Evolutionary conservation across 208 protist genomes (phyloP).

Genomic region (Plasmodiophora brassicae): DNA sequence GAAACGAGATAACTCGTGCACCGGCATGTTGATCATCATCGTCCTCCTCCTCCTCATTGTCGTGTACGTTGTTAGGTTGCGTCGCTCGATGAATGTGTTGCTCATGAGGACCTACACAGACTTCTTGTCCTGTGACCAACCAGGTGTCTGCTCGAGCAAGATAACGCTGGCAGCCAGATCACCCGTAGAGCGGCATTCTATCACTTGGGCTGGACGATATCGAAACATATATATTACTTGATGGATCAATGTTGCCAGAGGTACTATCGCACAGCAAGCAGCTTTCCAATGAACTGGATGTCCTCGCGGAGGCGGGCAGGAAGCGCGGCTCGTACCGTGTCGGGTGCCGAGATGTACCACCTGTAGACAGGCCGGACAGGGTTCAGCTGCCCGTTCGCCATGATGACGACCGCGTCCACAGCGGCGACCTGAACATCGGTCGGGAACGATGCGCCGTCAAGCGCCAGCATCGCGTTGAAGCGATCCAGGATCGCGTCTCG

Average conservation of each 20-base stretch:
- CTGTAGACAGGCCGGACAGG: neutral
- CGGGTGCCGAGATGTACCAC: neutral
- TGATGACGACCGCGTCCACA: neutral
- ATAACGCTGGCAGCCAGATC: too few relatives aligned
- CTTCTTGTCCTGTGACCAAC: too few relatives aligned
- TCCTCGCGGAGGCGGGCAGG: neutral
- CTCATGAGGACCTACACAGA: too few relatives aligned
- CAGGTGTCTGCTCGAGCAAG: too few relatives aligned
- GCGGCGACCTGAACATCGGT: neutral
- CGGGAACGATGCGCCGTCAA: neutral
- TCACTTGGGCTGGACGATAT: too few relatives aligned
- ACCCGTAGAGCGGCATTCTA: too few relatives aligned
- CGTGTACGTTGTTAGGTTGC: too few relatives aligned
- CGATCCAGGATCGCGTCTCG: neutral
- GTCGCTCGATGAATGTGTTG: too few relatives aligned
- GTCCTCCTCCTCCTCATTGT: slow-evolving; percentile 20
- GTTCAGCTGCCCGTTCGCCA: slow-evolving; percentile 1
- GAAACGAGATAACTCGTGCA: neutral
- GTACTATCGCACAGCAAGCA: neutral
- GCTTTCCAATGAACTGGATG: neutral
- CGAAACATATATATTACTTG: too few relatives aligned
- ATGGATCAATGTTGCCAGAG: too few relatives aligned
- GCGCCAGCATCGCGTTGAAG: neutral
- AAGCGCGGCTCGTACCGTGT: neutral
- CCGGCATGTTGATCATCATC: neutral